A percentile compares a stretch with the other conserved stretches of the same genome.
These are phyloP conservation scores for Rhododendron vialii DNA, from an alignment of 148 eudicot species.

Conservation along the genomic window DNA sequence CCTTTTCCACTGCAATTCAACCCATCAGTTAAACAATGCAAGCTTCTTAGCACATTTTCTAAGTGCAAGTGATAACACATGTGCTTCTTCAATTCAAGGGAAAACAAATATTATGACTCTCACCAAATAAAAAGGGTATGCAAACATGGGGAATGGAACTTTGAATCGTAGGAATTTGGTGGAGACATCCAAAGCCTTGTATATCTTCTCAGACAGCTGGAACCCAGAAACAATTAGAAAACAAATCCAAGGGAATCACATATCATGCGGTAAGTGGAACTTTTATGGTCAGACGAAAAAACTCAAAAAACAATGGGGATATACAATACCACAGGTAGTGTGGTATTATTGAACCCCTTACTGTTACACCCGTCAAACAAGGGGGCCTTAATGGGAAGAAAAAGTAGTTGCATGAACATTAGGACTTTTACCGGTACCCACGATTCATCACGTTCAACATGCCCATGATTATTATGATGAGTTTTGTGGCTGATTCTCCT, in stretches of 20 bases:
- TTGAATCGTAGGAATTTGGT: conserved; percentile 45
- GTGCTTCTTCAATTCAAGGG: not conserved
- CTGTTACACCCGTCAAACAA: not conserved
- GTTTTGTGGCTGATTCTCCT: conserved; percentile 42
- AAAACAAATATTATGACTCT: not conserved
- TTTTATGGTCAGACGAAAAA: not conserved
- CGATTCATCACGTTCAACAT: conserved; percentile 35
- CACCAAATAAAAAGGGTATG: conserved; percentile 46
- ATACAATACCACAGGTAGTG: not conserved
- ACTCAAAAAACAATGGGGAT: not conserved
- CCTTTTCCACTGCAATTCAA: conserved; percentile 34
- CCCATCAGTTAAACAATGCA: conserved; percentile 2
- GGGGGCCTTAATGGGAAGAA: not conserved
- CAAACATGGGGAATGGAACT: conserved; percentile 47
- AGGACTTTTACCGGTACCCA: conserved; percentile 37
- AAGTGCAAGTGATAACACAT: not conserved
- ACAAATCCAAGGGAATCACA: not conserved
- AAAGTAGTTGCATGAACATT: not conserved
- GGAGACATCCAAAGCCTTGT: conserved; percentile 30
- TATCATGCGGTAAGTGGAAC: not conserved
- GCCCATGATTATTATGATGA: conserved; percentile 41
- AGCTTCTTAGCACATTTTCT: not conserved
- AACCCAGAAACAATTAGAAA: not conserved
- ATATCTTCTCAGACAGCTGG: conserved; percentile 40
- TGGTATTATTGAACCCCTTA: not conserved